Conservation (phyloP, 2,329 filamentous ascomycete species). For the Ophiostoma ulmi region DNA sequence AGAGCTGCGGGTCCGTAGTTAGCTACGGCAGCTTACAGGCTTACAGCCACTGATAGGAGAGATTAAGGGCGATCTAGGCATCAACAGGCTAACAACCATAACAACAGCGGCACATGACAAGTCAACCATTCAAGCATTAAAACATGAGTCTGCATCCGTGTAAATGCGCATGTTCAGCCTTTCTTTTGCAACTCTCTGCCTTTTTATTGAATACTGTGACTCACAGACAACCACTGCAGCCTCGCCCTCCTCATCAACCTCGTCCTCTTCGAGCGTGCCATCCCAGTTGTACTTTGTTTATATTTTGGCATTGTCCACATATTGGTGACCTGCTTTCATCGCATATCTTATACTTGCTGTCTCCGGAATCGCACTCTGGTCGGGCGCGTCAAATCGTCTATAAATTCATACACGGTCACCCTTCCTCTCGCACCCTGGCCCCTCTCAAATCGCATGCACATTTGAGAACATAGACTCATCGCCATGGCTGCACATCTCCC, state of each 20-base stretch:
- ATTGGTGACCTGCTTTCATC: neutral
- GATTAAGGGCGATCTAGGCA: neutral
- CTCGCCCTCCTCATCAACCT: neutral
- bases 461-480: neutral
- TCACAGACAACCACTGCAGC: neutral
- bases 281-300: neutral
- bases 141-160: neutral
- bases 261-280: neutral
- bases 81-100: neutral
- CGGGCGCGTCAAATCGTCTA: neutral
- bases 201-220: neutral
- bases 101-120: neutral
- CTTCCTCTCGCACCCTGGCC: neutral
- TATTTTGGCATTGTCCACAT: neutral
- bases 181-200: neutral
- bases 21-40: too few species aligned
- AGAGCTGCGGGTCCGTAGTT: neutral
- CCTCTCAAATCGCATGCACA: neutral
- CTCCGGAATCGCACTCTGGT: neutral
- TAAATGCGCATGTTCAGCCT: neutral
- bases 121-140: neutral
- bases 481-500: slow-evolving; percentile 31
- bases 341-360: neutral
- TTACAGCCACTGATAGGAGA: too few species aligned
- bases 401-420: neutral